Percentiles rank a stretch among this genome's conserved stretches.
Conservation (phyloP, 495 filamentous ascomycete species). For the Daldinia concentrica region DNA sequence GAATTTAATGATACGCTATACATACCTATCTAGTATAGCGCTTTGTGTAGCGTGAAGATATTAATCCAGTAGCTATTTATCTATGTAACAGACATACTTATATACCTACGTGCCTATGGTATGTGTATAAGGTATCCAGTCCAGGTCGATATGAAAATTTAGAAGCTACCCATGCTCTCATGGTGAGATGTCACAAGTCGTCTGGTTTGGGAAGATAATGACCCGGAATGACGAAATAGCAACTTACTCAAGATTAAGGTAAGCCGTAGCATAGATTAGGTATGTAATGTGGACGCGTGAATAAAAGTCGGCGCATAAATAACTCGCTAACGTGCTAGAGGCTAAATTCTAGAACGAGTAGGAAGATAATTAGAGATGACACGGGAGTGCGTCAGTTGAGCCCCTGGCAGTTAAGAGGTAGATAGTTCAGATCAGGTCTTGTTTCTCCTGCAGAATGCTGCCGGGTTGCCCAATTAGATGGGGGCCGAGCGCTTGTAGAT, state of each 20-base stretch:
- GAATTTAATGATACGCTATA: not conserved
- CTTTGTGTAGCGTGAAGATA: constrained; percentile 15
- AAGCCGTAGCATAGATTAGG: no score
- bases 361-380: not conserved
- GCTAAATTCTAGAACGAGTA: not conserved
- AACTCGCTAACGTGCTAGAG: not conserved
- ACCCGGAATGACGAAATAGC: constrained; percentile 28
- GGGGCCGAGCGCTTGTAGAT: constrained; percentile 41
- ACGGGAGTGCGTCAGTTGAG: constrained; percentile 13
- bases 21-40: no score
- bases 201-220: constrained; percentile 20
- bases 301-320: constrained; percentile 10
- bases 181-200: constrained; percentile 11
- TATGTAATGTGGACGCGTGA: constrained; percentile 19
- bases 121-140: not conserved
- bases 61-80: not conserved
- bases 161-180: not conserved
- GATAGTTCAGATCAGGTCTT: constrained; percentile 18
- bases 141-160: not conserved
- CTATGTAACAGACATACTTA: not conserved
- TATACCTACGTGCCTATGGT: not conserved
- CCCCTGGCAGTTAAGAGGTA: not conserved
- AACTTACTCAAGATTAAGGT: not conserved
- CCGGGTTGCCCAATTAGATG: constrained; percentile 41
- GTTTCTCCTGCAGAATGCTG: constrained; percentile 2